These are phyloP conservation scores for Fusarium sp. DNA, from an alignment of 2,329 filamentous ascomycete species.

Conservation along the genomic window DNA sequence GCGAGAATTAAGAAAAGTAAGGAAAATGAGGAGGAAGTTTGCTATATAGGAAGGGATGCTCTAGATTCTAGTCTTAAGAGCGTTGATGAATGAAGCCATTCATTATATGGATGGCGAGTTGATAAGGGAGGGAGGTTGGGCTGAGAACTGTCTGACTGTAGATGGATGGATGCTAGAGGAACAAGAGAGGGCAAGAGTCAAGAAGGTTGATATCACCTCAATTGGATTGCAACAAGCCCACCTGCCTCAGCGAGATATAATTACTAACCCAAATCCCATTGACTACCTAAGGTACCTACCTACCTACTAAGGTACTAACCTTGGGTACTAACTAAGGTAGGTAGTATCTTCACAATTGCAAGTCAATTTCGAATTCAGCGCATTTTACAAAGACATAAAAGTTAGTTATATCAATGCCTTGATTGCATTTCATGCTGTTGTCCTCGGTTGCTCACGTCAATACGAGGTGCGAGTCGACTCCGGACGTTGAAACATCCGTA, in stretches of 20 bases:
- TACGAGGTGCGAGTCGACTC: not conserved
- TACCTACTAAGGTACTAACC: too few species aligned
- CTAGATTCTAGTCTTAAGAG: conserved; percentile 8
- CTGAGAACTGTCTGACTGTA: not conserved
- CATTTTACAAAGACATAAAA: not conserved
- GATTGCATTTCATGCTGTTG: not conserved
- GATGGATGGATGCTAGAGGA: not conserved
- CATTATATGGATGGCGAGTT: not conserved
- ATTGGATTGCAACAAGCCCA: not conserved
- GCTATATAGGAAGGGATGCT: conserved; percentile 2
- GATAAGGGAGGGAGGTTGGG: not conserved
- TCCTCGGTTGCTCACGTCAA: not conserved
- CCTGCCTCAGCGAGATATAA: not conserved
- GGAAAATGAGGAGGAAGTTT: not conserved
- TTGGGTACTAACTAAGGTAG: too few species aligned
- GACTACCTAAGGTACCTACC: not conserved
- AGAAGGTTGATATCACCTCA: not conserved
- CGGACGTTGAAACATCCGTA: not conserved
- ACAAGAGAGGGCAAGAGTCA: not conserved
- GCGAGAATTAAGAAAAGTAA: not conserved
- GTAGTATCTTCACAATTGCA: not conserved
- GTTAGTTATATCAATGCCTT: not conserved
- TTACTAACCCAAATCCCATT: not conserved
- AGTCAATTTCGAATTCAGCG: not conserved
- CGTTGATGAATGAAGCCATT: conserved; percentile 7